Conservation (phyloP, 306 rosid species). For the Quercus rubra region DNA sequence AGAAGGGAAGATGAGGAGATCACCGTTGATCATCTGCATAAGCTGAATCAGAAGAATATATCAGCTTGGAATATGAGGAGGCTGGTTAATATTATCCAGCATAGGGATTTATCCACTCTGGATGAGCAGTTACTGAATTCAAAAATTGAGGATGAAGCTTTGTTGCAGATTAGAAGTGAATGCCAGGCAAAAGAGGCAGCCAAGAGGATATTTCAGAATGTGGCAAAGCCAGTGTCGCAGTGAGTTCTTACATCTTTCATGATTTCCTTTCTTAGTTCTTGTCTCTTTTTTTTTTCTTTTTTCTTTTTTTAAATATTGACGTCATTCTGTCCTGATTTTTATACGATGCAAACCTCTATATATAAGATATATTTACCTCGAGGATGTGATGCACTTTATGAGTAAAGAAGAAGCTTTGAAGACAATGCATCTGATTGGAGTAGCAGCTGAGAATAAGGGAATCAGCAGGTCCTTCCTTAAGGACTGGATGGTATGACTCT, state of each 20-base stretch:
- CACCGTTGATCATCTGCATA: conserved; percentile 25
- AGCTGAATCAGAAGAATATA: conserved; percentile 34
- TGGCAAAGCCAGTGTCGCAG: conserved; percentile 28
- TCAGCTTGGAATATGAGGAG: conserved; percentile 48
- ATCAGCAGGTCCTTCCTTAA: conserved; percentile 23
- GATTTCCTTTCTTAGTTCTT: neutral
- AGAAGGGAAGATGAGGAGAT: conserved; percentile 28
- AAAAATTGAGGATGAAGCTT: conserved; percentile 17
- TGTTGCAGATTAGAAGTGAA: conserved; percentile 31
- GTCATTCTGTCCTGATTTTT: neutral
- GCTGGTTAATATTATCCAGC: conserved; percentile 26
- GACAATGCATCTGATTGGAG: conserved; percentile 25
- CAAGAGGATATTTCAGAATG: conserved; percentile 29
- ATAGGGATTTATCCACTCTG: conserved; percentile 31
- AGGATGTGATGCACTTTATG: conserved; percentile 34
- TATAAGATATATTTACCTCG: conserved; percentile 26
- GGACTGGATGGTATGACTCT: conserved; percentile 36
- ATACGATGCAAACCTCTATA: neutral
- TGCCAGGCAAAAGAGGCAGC: conserved; percentile 40
- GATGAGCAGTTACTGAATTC: conserved; percentile 28
- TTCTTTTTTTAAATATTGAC: neutral
- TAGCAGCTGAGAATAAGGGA: neutral
- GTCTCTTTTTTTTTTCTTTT: neutral
- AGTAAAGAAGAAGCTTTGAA: conserved; percentile 35
- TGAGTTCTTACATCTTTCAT: conserved; percentile 1